These are phyloP conservation scores for Linum usitatissimum DNA, from an alignment of 345 rosid species.

Conservation along the genomic window DNA sequence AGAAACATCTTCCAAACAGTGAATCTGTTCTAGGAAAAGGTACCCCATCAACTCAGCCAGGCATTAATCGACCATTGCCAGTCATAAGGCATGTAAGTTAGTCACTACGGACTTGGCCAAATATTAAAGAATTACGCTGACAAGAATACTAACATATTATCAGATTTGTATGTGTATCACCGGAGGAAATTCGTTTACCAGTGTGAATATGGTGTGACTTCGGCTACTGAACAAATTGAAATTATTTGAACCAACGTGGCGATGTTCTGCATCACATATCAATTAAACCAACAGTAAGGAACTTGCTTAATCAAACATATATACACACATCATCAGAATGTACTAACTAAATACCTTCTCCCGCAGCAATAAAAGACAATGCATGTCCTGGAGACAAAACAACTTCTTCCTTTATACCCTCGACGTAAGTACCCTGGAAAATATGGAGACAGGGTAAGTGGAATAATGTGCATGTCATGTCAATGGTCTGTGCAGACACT, in stretches of 20 bases:
- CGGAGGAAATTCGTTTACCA: conserved; percentile 38
- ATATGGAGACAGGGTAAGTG: background rate
- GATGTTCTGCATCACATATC: conserved; percentile 63
- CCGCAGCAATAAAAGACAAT: conserved; percentile 96
- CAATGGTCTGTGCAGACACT: background rate
- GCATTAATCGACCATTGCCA: background rate
- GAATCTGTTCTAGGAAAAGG: background rate
- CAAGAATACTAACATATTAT: background rate
- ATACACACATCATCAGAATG: background rate
- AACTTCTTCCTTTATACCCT: conserved; percentile 98
- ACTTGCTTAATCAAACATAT: conserved; percentile 1
- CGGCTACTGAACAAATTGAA: conserved; percentile 94
- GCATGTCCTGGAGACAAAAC: conserved; percentile 99
- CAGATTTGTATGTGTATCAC: background rate
- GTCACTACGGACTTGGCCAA: background rate
- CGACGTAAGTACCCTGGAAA: conserved; percentile 92
- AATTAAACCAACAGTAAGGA: conserved; percentile 7
- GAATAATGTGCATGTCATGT: background rate
- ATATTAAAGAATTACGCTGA: no score
- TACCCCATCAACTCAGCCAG: background rate
- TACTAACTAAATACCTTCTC: conserved; percentile 58
- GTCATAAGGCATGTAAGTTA: background rate
- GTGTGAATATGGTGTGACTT: conserved; percentile 95
- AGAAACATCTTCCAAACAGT: background rate
- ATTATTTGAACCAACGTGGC: conserved; percentile 99